Evolutionary conservation across 2,329 filamentous ascomycete species (phyloP).

Genomic region (Xylogone sp.): DNA sequence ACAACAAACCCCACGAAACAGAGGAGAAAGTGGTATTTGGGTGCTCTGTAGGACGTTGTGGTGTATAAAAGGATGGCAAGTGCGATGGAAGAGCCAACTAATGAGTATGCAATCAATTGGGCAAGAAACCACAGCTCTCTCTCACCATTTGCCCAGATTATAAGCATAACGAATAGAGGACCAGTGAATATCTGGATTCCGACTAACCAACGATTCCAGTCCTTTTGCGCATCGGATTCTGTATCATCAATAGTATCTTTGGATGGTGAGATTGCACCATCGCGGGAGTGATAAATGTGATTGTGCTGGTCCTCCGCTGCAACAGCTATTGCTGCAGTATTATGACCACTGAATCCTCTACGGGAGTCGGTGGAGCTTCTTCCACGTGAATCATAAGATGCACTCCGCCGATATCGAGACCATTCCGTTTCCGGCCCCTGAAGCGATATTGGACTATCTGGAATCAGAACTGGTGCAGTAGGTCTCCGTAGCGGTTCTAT

Average conservation of each 20-base stretch:
- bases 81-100: constrained; percentile 65
- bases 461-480: constrained; percentile 14
- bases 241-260: constrained; percentile 1
- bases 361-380: not conserved
- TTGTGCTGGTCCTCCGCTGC: constrained; percentile 21
- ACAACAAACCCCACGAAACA: constrained; percentile 91
- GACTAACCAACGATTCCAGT: constrained; percentile 92
- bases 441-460: constrained; percentile 23
- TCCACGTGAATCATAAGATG: constrained; percentile 14
- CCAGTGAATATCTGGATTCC: constrained; percentile 82
- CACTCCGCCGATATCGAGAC: constrained; percentile 53
- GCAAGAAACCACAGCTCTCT: constrained; percentile 57
- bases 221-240: constrained; percentile 9
- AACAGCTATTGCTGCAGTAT: constrained; percentile 28
- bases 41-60: constrained; percentile 64
- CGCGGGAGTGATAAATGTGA: constrained; percentile 18
- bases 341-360: constrained; percentile 26
- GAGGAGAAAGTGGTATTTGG: constrained; percentile 71
- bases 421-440: constrained; percentile 48
- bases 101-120: constrained; percentile 56
- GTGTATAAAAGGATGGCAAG: constrained; percentile 64
- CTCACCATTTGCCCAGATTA: constrained; percentile 67
- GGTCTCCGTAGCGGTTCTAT: constrained; percentile 9
- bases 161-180: constrained; percentile 74
- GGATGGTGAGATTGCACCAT: not conserved